These are phyloP conservation scores for Cicer bijugum DNA, from an alignment of 306 rosid genomes.

Conservation along the genomic window DNA sequence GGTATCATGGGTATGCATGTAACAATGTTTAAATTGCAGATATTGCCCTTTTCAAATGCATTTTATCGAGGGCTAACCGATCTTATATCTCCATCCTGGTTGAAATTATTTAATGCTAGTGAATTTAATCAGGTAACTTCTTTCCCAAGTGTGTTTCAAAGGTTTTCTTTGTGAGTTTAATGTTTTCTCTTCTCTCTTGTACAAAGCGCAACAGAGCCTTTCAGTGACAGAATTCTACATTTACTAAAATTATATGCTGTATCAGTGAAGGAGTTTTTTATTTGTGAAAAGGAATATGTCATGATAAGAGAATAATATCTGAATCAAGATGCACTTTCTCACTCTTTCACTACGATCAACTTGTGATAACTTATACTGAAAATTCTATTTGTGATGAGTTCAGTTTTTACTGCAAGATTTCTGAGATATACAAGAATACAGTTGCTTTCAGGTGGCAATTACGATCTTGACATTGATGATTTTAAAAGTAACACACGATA, in stretches of 20 bases:
- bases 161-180: conserved; percentile 32
- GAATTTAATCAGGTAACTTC: conserved; percentile 93
- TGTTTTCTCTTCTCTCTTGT: conserved; percentile 25
- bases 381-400: conserved; percentile 22
- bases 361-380: conserved; percentile 21
- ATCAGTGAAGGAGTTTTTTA: conserved; percentile 32
- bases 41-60: conserved; percentile 83
- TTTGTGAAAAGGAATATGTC: conserved; percentile 28
- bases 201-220: conserved; percentile 10
- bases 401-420: conserved; percentile 39
- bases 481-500: conserved; percentile 82
- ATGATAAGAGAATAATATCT: conserved; percentile 26
- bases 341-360: conserved; percentile 16
- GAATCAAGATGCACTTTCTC: conserved; percentile 26
- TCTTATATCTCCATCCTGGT: conserved; percentile 96
- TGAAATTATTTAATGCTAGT: conserved; percentile 88
- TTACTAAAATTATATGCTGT: conserved; percentile 1
- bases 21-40: conserved; percentile 64
- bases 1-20: conserved; percentile 39
- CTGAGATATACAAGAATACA: conserved; percentile 53
- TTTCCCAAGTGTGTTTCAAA: conserved; percentile 32
- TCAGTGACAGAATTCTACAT: conserved; percentile 24
- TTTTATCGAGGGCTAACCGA: conserved; percentile 88
- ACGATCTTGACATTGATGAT: conserved; percentile 90
- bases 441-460: conserved; percentile 98